These are phyloP conservation scores for Trichoderma pleuroti DNA, from an alignment of 2,329 filamentous ascomycete genomes.

Conservation along the genomic window DNA sequence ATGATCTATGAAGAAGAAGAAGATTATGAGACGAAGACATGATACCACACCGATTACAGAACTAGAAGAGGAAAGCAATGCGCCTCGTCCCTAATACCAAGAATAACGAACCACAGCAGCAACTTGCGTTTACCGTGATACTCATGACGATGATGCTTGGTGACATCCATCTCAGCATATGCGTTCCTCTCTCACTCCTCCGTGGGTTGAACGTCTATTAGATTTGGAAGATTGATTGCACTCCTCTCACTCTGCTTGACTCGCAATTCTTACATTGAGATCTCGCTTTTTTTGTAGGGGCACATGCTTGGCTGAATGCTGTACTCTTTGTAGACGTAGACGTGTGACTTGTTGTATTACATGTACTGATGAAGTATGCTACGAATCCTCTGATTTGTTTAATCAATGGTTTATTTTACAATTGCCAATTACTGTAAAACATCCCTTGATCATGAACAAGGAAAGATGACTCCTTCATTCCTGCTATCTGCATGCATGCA, in stretches of 20 bases:
- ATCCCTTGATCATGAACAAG: background rate
- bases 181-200: constrained; percentile 47
- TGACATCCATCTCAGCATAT: constrained; percentile 51
- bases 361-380: background rate
- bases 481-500: background rate
- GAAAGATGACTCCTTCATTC: background rate
- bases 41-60: constrained; percentile 4
- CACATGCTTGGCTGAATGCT: constrained; percentile 30
- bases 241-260: constrained; percentile 52
- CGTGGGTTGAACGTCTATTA: constrained; percentile 54
- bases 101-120: background rate
- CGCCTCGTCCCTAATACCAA: constrained; percentile 2
- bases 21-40: background rate
- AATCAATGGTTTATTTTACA: background rate
- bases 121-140: background rate
- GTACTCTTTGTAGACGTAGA: background rate
- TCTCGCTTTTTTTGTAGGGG: constrained; percentile 48
- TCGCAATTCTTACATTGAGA: constrained; percentile 41
- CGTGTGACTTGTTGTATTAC: too few species aligned
- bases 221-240: constrained; percentile 48
- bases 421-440: background rate
- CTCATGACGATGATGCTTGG: background rate
- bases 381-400: background rate
- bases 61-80: constrained; percentile 5
- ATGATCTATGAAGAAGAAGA: background rate